Percentiles rank a stretch among this genome's conserved stretches.
These are phyloP conservation scores for Medicago lupulina DNA, from an alignment of 306 rosid species.

Conservation along the genomic window DNA sequence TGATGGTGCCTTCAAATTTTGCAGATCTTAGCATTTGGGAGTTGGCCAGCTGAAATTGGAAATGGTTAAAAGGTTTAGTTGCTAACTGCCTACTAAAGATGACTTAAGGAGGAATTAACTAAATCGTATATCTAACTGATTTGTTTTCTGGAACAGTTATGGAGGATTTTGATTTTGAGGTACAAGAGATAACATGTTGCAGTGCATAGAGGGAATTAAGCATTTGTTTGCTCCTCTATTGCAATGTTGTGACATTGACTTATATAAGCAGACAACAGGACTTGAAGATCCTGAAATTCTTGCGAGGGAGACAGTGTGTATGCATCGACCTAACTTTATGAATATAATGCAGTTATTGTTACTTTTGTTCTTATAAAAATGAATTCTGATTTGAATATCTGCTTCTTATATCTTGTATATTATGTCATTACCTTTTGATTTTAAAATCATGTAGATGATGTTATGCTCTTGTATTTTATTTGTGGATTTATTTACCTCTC, in stretches of 20 bases:
- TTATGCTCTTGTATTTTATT: constrained; percentile 30
- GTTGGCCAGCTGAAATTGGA: constrained; percentile 53
- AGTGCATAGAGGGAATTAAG: constrained; percentile 75
- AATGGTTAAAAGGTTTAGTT: constrained; percentile 76
- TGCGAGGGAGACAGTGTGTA: constrained; percentile 97
- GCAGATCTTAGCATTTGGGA: constrained; percentile 43
- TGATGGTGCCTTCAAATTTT: constrained; percentile 37
- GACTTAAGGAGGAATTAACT: constrained; percentile 30
- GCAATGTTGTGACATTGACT: constrained; percentile 76
- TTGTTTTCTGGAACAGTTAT: constrained; percentile 62
- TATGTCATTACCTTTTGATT: constrained; percentile 1
- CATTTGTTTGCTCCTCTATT: constrained; percentile 66
- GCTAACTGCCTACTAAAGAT: constrained; percentile 27
- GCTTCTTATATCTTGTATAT: constrained; percentile 24
- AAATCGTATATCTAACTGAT: constrained; percentile 32
- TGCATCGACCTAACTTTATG: constrained; percentile 42
- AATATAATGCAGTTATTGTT: neutral
- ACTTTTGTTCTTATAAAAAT: neutral
- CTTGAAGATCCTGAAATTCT: constrained; percentile 89
- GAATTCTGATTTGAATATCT: constrained; percentile 4
- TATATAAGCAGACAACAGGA: constrained; percentile 77
- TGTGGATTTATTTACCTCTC: neutral
- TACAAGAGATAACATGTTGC: constrained; percentile 76
- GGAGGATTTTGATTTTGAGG: constrained; percentile 63
- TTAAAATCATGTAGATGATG: neutral